Conservation (phyloP, 768 basidiomycete species). For the Boletus sp. region DNA sequence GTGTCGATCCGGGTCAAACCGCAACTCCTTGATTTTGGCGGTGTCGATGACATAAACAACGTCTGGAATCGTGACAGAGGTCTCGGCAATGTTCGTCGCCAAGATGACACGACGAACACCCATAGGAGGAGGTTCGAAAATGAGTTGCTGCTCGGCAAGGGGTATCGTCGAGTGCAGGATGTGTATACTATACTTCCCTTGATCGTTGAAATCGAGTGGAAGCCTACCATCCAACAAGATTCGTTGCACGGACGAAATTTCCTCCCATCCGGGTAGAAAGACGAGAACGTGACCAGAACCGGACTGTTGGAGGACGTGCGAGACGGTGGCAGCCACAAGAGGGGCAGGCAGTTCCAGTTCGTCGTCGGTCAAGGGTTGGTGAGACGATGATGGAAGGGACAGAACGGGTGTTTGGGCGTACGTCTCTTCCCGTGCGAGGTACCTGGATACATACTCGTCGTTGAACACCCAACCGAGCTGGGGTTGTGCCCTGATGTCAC, state of each 20-base stretch:
- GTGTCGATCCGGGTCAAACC: slow-evolving; percentile 85
- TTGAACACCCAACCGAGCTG: slow-evolving; percentile 60
- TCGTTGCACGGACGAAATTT: slow-evolving; percentile 73
- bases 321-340: slow-evolving; percentile 77
- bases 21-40: slow-evolving; percentile 83
- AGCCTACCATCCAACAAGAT: slow-evolving; percentile 52
- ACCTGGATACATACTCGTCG: slow-evolving; percentile 69
- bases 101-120: slow-evolving; percentile 88
- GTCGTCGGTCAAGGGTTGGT: slow-evolving; percentile 33
- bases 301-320: slow-evolving; percentile 70
- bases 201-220: slow-evolving; percentile 60
- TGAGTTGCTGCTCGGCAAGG: slow-evolving; percentile 80
- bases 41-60: slow-evolving; percentile 94
- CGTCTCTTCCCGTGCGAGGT: slow-evolving; percentile 59
- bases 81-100: slow-evolving; percentile 94
- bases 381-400: slow-evolving; percentile 5
- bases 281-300: slow-evolving; percentile 86
- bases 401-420: slow-evolving; percentile 12
- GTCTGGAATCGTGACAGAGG: slow-evolving; percentile 92
- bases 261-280: slow-evolving; percentile 93
- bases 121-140: slow-evolving; percentile 77
- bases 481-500: slow-evolving; percentile 42
- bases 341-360: slow-evolving; percentile 79
- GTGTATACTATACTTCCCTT: slow-evolving; percentile 64
- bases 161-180: slow-evolving; percentile 89